These are phyloP conservation scores for Heliocybe sulcata DNA, from an alignment of 1,284 basidiomycete genomes.

Conservation along the genomic window DNA sequence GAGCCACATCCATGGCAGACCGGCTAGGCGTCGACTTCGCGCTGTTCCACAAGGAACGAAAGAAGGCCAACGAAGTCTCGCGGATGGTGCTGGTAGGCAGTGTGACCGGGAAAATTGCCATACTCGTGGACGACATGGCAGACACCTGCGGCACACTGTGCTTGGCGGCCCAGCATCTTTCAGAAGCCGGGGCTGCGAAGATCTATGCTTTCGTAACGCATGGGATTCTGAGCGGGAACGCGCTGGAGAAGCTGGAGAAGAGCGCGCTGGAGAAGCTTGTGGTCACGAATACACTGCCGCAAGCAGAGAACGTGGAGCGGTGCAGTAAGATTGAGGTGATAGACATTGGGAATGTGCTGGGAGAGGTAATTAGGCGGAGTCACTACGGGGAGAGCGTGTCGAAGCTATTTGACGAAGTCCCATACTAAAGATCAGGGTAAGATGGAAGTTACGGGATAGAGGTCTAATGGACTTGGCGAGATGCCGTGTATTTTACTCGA, in stretches of 20 bases:
- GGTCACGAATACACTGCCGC: constrained; percentile 98
- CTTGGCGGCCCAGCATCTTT: constrained; percentile 83
- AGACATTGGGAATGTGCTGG: constrained; percentile 92
- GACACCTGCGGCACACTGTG: constrained; percentile 98
- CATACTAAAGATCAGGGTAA: constrained; percentile 43
- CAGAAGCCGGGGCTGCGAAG: constrained; percentile 84
- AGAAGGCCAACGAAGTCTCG: constrained; percentile 98
- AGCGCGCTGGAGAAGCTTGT: constrained; percentile 91
- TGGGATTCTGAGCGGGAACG: constrained; percentile 91
- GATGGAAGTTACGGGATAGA: not conserved
- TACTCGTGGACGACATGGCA: constrained; percentile 99
- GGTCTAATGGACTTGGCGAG: not conserved
- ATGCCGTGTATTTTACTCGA: not conserved
- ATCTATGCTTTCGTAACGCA: constrained; percentile 96
- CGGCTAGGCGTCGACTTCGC: constrained; percentile 97
- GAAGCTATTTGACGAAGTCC: constrained; percentile 80
- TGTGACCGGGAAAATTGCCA: constrained; percentile 90
- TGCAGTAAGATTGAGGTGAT: constrained; percentile 94
- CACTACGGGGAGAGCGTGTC: constrained; percentile 83
- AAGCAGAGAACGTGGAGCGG: constrained; percentile 66
- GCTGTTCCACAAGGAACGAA: constrained; percentile 99
- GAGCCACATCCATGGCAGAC: constrained; percentile 97
- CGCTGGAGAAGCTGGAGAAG: constrained; percentile 64
- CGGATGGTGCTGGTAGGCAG: constrained; percentile 98
- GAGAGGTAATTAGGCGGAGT: constrained; percentile 92